A percentile compares a stretch with the other conserved stretches of the same genome.
Conservation (phyloP, 352 stramenopile species). For the Pythium rhizo-oryzae region DNA sequence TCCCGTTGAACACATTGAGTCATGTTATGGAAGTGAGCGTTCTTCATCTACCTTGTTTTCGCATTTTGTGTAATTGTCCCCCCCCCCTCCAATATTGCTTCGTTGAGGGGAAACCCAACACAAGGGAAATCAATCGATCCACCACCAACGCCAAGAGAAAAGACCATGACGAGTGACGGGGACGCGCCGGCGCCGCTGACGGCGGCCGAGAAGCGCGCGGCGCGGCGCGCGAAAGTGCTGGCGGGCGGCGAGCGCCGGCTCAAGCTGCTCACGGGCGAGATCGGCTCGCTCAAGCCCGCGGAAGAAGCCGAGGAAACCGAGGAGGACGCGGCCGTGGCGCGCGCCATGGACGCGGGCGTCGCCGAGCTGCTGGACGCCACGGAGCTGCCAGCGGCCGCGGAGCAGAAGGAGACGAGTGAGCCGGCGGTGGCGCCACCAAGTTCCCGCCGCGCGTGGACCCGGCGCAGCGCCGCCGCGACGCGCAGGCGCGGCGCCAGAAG, state of each 20-base stretch:
- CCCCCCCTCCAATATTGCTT: no score
- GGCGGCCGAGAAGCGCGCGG: conserved; percentile 68
- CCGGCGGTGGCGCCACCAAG: conserved; percentile 32
- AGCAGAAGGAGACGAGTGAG: background rate
- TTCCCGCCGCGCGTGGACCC: conserved; percentile 60
- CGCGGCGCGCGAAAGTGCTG: conserved; percentile 65
- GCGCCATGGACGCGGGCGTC: conserved; percentile 49
- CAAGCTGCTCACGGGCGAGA: conserved; percentile 69
- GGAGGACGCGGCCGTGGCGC: conserved; percentile 37
- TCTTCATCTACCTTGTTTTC: no score
- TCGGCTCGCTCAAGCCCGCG: conserved; percentile 54
- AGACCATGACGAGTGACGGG: background rate
- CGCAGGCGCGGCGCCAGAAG: conserved; percentile 53
- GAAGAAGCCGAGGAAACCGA: conserved; percentile 11
- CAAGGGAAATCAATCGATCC: no score
- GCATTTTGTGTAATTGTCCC: no score
- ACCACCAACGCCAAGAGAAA: no score
- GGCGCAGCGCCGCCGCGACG: conserved; percentile 68
- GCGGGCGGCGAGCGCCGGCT: conserved; percentile 59
- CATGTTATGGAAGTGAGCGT: no score
- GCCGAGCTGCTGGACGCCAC: conserved; percentile 43
- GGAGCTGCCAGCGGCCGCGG: conserved; percentile 1
- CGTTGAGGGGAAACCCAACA: no score
- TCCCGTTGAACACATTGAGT: no score
- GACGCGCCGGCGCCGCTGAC: conserved; percentile 26